A percentile compares a stretch with the other conserved stretches of the same genome.
Evolutionary conservation across 352 stramenopile species (phyloP).

Genomic region (Aphanomyces stellatus): DNA sequence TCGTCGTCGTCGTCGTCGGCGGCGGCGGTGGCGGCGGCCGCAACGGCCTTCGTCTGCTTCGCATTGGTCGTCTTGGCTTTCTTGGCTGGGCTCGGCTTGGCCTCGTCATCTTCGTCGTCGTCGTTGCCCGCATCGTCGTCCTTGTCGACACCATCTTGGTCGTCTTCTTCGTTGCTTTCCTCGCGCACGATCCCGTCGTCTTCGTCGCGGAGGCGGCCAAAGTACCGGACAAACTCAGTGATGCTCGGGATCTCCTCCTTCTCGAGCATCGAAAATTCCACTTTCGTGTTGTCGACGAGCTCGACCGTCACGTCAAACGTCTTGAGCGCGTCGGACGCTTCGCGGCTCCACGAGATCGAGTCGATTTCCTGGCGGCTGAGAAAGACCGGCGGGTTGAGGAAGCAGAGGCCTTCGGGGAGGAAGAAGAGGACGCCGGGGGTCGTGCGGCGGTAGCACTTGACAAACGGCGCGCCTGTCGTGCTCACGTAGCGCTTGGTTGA

Average conservation of each 20-base stretch:
- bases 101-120: conserved; percentile 2
- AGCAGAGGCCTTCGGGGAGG: conserved; percentile 15
- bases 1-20: conserved; percentile 9
- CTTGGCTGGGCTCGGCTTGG: neutral
- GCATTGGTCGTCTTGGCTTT: neutral
- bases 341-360: conserved; percentile 10
- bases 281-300: neutral
- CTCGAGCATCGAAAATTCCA: conserved; percentile 20
- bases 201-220: neutral
- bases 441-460: conserved; percentile 18
- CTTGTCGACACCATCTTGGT: conserved; percentile 4
- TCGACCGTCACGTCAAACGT: conserved; percentile 17
- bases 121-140: neutral
- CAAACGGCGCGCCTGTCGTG: conserved; percentile 11
- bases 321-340: neutral
- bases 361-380: conserved; percentile 14
- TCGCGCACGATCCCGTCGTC: neutral
- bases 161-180: neutral
- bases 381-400: conserved; percentile 17
- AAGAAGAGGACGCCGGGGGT: conserved; percentile 13
- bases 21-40: neutral
- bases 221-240: conserved; percentile 16
- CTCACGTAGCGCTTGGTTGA: conserved; percentile 9
- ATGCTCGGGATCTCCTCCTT: conserved; percentile 22
- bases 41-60: too few species aligned